A percentile compares a stretch with the other conserved stretches of the same genome.
Evolutionary conservation across 768 basidiomycete species (phyloP).

Genomic region (Udeniomyces megalosporus): DNA sequence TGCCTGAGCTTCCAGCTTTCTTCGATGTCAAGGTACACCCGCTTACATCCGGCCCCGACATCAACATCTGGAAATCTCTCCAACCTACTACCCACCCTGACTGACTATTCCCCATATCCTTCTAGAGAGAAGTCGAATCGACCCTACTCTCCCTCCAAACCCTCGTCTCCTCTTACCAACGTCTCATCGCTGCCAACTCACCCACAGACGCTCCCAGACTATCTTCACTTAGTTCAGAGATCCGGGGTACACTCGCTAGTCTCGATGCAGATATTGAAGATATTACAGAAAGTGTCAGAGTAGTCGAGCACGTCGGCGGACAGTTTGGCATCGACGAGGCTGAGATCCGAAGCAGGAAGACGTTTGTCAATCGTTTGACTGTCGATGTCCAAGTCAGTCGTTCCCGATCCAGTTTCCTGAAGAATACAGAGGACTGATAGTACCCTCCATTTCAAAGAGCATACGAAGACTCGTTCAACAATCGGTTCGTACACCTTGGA

Average conservation of each 20-base stretch:
- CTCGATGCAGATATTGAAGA: conserved; percentile 80
- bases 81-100: background rate
- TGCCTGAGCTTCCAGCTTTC: background rate
- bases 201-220: background rate
- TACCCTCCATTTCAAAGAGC: no score
- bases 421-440: no score
- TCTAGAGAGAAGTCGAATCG: conserved; percentile 6
- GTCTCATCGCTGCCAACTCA: background rate
- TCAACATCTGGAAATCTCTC: background rate
- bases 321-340: conserved; percentile 63
- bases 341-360: conserved; percentile 59
- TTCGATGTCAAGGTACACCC: conserved; percentile 14
- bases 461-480: no score
- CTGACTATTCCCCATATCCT: background rate
- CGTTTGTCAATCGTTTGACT: conserved; percentile 58
- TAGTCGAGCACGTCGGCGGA: conserved; percentile 60
- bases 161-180: conserved; percentile 3
- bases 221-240: conserved; percentile 31
- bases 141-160: background rate
- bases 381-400: conserved; percentile 61
- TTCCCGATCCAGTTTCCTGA: no score
- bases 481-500: no score
- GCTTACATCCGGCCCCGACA: background rate
- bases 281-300: conserved; percentile 82
- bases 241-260: conserved; percentile 57